Evolutionary conservation across 441 rosid species (phyloP), one percentile per base, ranked within the genome.

Genomic region (Melastoma candidum): DNA sequence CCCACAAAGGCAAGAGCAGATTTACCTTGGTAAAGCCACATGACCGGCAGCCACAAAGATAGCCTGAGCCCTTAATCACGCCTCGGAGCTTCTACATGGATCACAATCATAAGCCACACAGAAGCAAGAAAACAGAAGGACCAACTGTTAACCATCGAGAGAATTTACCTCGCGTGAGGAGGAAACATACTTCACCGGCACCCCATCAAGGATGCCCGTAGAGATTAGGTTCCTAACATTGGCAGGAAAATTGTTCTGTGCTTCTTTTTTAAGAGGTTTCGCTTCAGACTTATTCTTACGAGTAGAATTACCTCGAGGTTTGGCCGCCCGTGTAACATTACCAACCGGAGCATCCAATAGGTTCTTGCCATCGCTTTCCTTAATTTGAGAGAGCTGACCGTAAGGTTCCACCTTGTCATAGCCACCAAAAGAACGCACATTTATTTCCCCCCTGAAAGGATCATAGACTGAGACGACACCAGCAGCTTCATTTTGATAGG

Each of bases 211-310:
- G 25, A 51, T 51, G 55, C 55, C 55, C 14, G 55, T 51, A 36
- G 36, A 55, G 13, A 46, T 55, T 36, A 45, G 25, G 41, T 48
- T 55, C 27, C 49, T n/a, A 46, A 45, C 59, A 68, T 70, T 9
- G 0, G 2, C 7, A 27, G 2, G 3, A 12, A 7, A 48, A 61
- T 41, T 32, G 43, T 71, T 68, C 59, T 0, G 1, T 50, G 54
- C 79, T 83, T 67, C 64, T 12, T 32, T 8, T 46, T 13, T 1
- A 25, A 26, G 43, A 51, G 61, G 52, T 12, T 36, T 54, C 48
- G 43, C 10, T 25, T 58, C 22, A 25, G 55, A 57, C 66, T 44
- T 58, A 32, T 22, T 11, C 22, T 0, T 10, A 44, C 26, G n/a
- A 4, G 12, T 8, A 12, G 44, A 11, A 49, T 59, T 25, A 45